Evolutionary conservation across 129 eudicot species (phyloP), one percentile per base, ranked within the genome.

Genomic region (Escallonia rubra): DNA sequence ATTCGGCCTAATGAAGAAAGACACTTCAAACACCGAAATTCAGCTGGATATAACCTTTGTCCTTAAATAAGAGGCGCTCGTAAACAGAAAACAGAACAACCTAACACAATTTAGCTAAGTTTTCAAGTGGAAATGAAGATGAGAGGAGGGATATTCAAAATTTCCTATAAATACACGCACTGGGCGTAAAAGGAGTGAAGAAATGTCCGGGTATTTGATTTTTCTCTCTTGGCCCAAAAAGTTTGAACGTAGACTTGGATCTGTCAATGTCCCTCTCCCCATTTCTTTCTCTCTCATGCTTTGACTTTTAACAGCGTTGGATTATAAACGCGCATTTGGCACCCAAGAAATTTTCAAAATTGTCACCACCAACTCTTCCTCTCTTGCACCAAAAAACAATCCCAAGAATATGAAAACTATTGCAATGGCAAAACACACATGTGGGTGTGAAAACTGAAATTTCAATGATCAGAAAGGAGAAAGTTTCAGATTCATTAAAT

Each of bases 171-270:
- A 63, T 10, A 44, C n/a, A n/a, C n/a, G n/a, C n/a, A n/a, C 7
- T 10, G 49, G 13, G 65, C 3, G 12, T 10, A 3, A 63, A 67
- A 53, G 72, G 23, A 53, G 13, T 52, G 51, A 38, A 23, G 43
- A 14, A 43, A 34, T 51, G 41, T 34, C 8, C 34, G 46, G 43
- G 51, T 67, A 13, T 15, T 41, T 67, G 16, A 42, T 52, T 4
- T 56, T 2, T 40, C 39, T 54, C 8, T 54, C 11, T 11, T 9
- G 38, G 72, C 72, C 58, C 72, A 41, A 45, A 68, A 68, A 43
- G 41, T 68, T 68, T 68, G 72, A 68, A 61, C 63, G 61, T 11
- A 57, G 72, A 56, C 64, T 61, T 44, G 63, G 16, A 46, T 0
- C 16, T 54, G 23, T 54, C 34, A 23, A 23, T 23, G 34, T 23